Evolutionary conservation across 2,329 filamentous ascomycete species (phyloP), one percentile per base, ranked within the genome.

Genomic region (Cadophora sp.): DNA sequence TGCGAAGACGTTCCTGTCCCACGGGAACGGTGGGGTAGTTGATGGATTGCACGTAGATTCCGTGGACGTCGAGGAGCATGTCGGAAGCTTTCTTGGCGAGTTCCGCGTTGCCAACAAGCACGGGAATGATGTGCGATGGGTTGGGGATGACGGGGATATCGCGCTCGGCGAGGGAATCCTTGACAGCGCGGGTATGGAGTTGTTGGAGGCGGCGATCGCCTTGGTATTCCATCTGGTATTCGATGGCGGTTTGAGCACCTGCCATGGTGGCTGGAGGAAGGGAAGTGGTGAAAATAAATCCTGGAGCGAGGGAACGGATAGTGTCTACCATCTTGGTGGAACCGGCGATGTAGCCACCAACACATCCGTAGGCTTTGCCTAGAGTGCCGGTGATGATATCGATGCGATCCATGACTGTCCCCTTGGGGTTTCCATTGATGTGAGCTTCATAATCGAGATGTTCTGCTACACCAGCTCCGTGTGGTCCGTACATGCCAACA

Each of bases 271-370:
- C 94, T 0, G 96, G 96, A 4, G 96, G 96, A 14, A 99, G 88
- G 11, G 94, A 97, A 5, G 96, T 99, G 56, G 96, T 99, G 83
- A 99, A 99, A 80, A 99, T 99, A 83, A 99, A 99, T 33, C 96
- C 96, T 4, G 96, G 94, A 1, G 96, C 96, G 48, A 98, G 88
- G 9, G 96, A 98, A 62, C 96, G 92, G 75, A 99, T 92, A 69
- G 93, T 91, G 80, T 99, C 96, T 41, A 99, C 91, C 74, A 99
- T 85, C 77, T 91, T 91, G 62, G 89, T 82, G 68, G 91, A 97
- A 62, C 93, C 96, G 43, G 96, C 96, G 77, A 99, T 98, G 82
- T 99, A 99, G 67, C 96, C 96, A 74, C 96, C 96, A 48, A 99
- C 96, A 75, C 94, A 97, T 73, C 96, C 96, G 78, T 98, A 99